phyloP scores from a whole-genome alignment of 805 yeast species.

The Saturnispora halmiae region DNA sequence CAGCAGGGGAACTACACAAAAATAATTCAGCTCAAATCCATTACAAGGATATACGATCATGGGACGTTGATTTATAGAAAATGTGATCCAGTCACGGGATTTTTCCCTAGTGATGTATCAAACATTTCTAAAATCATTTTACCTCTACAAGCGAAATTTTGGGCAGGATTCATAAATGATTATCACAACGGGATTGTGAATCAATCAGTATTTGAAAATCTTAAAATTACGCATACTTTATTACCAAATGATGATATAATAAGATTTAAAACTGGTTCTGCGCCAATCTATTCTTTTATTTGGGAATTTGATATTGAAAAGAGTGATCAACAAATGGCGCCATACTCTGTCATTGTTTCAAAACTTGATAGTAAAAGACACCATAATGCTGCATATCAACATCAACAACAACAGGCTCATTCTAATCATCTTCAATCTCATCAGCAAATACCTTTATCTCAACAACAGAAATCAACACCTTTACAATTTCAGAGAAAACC shows the following conservation, averaged over 20 bases:
- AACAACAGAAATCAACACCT: background rate
- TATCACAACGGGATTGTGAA: slow-evolving; percentile 25
- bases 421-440: too few species aligned
- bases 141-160: slow-evolving; percentile 27
- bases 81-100: slow-evolving; percentile 27
- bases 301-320: slow-evolving; percentile 25
- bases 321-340: slow-evolving; percentile 16
- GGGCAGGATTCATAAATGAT: slow-evolving; percentile 27
- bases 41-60: slow-evolving; percentile 20
- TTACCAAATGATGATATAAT: slow-evolving; percentile 24
- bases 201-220: slow-evolving; percentile 16
- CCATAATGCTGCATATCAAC: background rate
- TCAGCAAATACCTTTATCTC: background rate
- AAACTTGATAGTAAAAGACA: slow-evolving; percentile 3
- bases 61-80: slow-evolving; percentile 18
- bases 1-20: slow-evolving; percentile 18
- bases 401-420: slow-evolving; percentile 3
- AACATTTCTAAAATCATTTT: slow-evolving; percentile 20
- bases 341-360: slow-evolving; percentile 21
- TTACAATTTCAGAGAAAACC: background rate
- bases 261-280: slow-evolving; percentile 12
- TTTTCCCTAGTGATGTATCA: slow-evolving; percentile 16
- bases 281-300: slow-evolving; percentile 24
- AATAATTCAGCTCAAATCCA: slow-evolving; percentile 24
- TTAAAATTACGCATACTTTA: slow-evolving; percentile 25